phyloP scores from a whole-genome alignment of 2,329 filamentous ascomycete species.

The Venturia oleaginea region DNA sequence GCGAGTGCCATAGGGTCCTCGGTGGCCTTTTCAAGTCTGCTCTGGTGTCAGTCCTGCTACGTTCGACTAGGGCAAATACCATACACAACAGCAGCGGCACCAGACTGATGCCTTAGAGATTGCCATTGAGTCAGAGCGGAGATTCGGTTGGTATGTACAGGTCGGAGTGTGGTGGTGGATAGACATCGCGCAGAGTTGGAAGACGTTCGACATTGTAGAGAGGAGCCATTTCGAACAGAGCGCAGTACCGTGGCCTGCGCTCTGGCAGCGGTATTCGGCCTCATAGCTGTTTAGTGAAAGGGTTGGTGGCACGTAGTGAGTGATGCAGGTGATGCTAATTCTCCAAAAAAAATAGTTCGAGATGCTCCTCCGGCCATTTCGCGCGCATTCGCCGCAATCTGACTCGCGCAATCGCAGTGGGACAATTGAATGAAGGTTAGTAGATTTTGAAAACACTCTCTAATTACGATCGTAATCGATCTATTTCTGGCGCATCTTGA shows the following conservation, averaged over 20 bases:
- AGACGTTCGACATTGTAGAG: conserved; percentile 12
- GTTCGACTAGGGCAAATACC: conserved; percentile 3
- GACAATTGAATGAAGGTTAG: neutral
- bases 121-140: conserved; percentile 17
- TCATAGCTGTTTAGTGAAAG: conserved; percentile 14
- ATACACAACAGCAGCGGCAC: conserved; percentile 22
- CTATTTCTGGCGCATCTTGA: neutral
- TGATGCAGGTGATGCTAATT: neutral
- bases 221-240: conserved; percentile 16
- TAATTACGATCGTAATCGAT: neutral
- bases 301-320: neutral
- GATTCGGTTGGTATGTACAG: neutral
- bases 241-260: conserved; percentile 16
- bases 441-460: neutral
- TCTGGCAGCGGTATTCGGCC: conserved; percentile 16
- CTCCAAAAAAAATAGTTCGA: conserved; percentile 8
- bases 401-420: neutral
- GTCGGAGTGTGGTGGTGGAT: conserved; percentile 15
- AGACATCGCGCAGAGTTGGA: conserved; percentile 14
- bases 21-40: conserved; percentile 43
- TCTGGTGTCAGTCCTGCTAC: neutral
- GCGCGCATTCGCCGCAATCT: neutral
- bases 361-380: neutral
- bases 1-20: conserved; percentile 48
- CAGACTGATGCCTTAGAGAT: conserved; percentile 18